Percentiles rank a stretch among this genome's conserved stretches.
Conservation (phyloP, 306 rosid genomes). For the Nissolia schottii region DNA sequence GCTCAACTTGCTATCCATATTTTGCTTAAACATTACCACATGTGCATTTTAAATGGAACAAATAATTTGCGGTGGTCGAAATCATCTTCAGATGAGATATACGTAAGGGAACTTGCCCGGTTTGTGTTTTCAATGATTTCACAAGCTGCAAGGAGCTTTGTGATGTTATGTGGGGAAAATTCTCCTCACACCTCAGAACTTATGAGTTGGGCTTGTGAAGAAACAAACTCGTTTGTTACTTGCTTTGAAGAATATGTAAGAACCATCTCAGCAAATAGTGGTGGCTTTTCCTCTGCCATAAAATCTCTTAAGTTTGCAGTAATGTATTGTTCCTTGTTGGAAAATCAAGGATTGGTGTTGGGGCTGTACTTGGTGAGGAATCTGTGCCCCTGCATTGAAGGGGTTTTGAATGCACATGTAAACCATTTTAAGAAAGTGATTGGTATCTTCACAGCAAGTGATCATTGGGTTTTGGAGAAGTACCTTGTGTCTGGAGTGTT, state of each 20-base stretch:
- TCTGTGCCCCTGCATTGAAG: slow-evolving; percentile 54
- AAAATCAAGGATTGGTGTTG: slow-evolving; percentile 47
- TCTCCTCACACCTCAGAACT: slow-evolving; percentile 48
- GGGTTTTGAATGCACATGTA: slow-evolving; percentile 41
- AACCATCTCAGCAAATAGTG: slow-evolving; percentile 37
- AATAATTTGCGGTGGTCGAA: slow-evolving; percentile 31
- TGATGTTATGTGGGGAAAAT: slow-evolving; percentile 51
- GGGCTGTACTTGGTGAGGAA: slow-evolving; percentile 42
- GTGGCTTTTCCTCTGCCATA: slow-evolving; percentile 44
- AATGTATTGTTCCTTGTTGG: slow-evolving; percentile 57
- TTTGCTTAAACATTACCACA: slow-evolving; percentile 50
- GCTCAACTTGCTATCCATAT: slow-evolving; percentile 45
- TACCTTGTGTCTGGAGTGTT: slow-evolving; percentile 57
- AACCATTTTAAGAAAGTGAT: slow-evolving; percentile 61
- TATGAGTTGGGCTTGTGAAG: slow-evolving; percentile 46
- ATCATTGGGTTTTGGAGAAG: slow-evolving; percentile 63
- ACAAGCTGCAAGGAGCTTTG: slow-evolving; percentile 60
- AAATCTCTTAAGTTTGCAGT: slow-evolving; percentile 40
- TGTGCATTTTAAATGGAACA: slow-evolving; percentile 39
- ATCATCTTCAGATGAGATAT: slow-evolving; percentile 31
- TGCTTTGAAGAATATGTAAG: slow-evolving; percentile 42
- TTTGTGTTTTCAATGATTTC: slow-evolving; percentile 66
- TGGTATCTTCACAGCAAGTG: slow-evolving; percentile 48
- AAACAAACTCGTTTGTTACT: slow-evolving; percentile 42
- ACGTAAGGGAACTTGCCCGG: slow-evolving; percentile 50